Evolutionary conservation across 192 early-diverging fungal species (phyloP).

Genomic region (Coemansia sp.): DNA sequence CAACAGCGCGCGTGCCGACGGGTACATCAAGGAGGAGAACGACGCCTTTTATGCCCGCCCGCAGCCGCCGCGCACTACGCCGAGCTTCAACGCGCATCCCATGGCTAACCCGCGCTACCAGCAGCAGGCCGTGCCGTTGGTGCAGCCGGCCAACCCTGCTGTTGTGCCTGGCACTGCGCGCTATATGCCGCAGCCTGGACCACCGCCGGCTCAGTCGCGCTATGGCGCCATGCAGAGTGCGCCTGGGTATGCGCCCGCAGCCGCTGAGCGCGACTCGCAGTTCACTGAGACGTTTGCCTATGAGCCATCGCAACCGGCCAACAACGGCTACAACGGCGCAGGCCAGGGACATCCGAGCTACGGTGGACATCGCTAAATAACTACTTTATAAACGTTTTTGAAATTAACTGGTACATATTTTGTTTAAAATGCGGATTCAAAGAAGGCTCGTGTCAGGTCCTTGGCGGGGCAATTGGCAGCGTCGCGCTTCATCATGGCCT

Average conservation of each 20-base stretch:
- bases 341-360: slow-evolving; percentile 6
- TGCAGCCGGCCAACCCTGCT: neutral
- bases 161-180: neutral
- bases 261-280: slow-evolving; percentile 1
- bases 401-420: neutral
- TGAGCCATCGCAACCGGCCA: neutral
- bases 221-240: neutral
- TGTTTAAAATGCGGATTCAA: neutral
- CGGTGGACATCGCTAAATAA: neutral
- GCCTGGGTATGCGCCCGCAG: neutral
- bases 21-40: slow-evolving; percentile 25
- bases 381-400: neutral
- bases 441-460: slow-evolving; percentile 20
- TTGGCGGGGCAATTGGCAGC: slow-evolving; percentile 38
- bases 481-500: slow-evolving; percentile 39
- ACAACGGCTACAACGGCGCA: neutral
- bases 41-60: neutral
- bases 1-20: slow-evolving; percentile 17
- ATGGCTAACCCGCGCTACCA: slow-evolving; percentile 21
- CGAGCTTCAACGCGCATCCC: slow-evolving; percentile 9
- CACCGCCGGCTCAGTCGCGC: neutral
- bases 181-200: neutral
- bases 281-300: slow-evolving; percentile 1
- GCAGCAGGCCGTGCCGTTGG: neutral
- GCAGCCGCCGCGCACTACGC: slow-evolving; percentile 4